Evolutionary conservation across 1,284 basidiomycete species (phyloP).

Genomic region (Paramarasmius palmivorus): DNA sequence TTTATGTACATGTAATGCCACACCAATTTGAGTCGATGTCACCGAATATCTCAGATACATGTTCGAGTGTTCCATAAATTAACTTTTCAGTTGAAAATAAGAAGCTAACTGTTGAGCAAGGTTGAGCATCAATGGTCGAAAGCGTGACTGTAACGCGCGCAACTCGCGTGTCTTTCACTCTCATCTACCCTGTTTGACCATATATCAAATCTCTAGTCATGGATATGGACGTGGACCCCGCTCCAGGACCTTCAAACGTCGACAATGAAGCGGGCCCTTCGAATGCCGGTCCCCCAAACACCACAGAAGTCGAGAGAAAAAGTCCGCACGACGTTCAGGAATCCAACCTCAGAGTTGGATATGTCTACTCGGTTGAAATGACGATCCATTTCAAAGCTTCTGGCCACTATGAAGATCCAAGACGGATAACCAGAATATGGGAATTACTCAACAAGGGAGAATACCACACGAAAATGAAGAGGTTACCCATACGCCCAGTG

Average conservation of each 20-base stretch:
- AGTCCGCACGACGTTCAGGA: too few species aligned
- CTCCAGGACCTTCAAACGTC: too few species aligned
- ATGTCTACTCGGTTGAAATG: constrained; percentile 89
- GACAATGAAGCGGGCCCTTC: too few species aligned
- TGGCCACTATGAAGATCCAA: constrained; percentile 87
- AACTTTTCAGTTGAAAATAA: too few species aligned
- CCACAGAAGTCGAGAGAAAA: too few species aligned
- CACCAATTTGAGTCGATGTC: too few species aligned
- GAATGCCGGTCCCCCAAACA: too few species aligned
- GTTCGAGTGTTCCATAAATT: too few species aligned
- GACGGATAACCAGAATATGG: constrained; percentile 84
- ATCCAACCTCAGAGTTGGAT: constrained; percentile 60
- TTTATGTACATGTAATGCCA: too few species aligned
- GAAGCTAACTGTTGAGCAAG: too few species aligned
- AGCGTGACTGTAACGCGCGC: not conserved
- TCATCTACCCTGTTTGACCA: not conserved
- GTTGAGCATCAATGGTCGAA: not conserved
- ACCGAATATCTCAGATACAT: too few species aligned
- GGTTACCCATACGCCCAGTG: constrained; percentile 75
- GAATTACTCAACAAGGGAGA: constrained; percentile 60
- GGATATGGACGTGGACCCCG: constrained; percentile 1
- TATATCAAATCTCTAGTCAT: not conserved
- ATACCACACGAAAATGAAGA: constrained; percentile 76
- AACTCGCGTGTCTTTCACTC: not conserved
- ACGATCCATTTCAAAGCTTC: constrained; percentile 69